phyloP scores from a whole-genome alignment of 2,329 filamentous ascomycete species.

The Alternaria arborescens region DNA sequence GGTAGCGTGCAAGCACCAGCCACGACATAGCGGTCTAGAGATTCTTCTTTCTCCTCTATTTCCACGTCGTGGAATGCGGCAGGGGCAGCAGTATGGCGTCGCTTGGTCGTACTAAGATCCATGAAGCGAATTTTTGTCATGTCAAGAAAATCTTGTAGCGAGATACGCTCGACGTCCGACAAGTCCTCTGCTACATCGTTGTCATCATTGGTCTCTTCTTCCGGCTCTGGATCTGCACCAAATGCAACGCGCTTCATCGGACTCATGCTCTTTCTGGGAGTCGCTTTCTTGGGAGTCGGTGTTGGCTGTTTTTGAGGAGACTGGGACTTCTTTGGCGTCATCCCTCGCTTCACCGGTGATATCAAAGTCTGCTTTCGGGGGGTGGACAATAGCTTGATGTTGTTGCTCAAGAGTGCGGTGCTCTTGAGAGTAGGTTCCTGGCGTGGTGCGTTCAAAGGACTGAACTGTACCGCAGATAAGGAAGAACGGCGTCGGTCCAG shows the following conservation, averaged over 20 bases:
- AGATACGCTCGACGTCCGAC: conserved; percentile 69
- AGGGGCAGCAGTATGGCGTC: conserved; percentile 76
- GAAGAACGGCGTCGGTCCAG: conserved; percentile 48
- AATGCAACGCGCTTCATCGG: conserved; percentile 48
- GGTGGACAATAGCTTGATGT: conserved; percentile 59
- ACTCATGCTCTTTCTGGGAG: conserved; percentile 41
- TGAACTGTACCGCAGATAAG: conserved; percentile 46
- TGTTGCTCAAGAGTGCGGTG: conserved; percentile 51
- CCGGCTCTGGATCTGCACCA: conserved; percentile 29
- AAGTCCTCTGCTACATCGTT: conserved; percentile 32
- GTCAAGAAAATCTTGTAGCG: conserved; percentile 90
- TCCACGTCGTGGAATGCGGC: conserved; percentile 48
- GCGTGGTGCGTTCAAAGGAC: conserved; percentile 39
- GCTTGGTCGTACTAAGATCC: conserved; percentile 96
- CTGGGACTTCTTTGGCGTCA: conserved; percentile 48
- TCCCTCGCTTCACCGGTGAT: conserved; percentile 54
- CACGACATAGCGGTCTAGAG: conserved; percentile 79
- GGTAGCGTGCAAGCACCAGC: conserved; percentile 91
- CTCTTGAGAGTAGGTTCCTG: conserved; percentile 45
- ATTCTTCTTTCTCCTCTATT: conserved; percentile 59
- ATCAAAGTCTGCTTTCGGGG: conserved; percentile 57
- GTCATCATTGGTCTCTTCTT: conserved; percentile 36
- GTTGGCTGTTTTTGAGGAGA: conserved; percentile 52
- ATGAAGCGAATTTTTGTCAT: conserved; percentile 98
- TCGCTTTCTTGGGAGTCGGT: conserved; percentile 48